Evolutionary conservation across 1,284 basidiomycete species (phyloP).

Genomic region (Trichosporon sp.): DNA sequence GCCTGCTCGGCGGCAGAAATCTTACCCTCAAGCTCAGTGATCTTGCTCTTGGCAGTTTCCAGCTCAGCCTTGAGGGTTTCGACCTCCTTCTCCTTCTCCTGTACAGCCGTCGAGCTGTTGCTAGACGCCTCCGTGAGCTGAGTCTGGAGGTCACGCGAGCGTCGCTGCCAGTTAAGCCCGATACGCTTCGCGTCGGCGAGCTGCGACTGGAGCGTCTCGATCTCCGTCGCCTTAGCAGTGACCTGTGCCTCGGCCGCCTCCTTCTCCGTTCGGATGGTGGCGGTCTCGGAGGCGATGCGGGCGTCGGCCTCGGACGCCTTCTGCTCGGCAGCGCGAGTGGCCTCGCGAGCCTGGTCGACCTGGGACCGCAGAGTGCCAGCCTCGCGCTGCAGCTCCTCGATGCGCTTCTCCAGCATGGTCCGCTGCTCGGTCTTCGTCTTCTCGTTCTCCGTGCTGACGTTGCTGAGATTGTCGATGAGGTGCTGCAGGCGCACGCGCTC

Average conservation of each 20-base stretch:
- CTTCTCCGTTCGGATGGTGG: conserved; percentile 43
- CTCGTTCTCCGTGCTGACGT: conserved; percentile 85
- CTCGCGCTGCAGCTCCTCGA: conserved; percentile 76
- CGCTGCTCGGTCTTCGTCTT: conserved; percentile 77
- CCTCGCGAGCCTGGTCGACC: conserved; percentile 76
- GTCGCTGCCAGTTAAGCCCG: conserved; percentile 49
- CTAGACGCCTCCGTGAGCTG: conserved; percentile 12
- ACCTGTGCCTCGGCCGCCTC: conserved; percentile 44
- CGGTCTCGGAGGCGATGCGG: conserved; percentile 44
- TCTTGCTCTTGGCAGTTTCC: conserved; percentile 37
- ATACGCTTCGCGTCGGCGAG: conserved; percentile 40
- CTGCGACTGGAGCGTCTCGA: conserved; percentile 35
- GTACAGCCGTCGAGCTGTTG: conserved; percentile 20
- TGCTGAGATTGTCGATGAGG: conserved; percentile 82
- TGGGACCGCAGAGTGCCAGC: conserved; percentile 66
- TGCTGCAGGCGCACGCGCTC: conserved; percentile 83
- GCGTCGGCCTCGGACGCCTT: conserved; percentile 40
- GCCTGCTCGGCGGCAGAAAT: conserved; percentile 35
- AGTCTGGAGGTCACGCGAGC: conserved; percentile 34
- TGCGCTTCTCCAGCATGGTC: conserved; percentile 73
- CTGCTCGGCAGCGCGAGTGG: conserved; percentile 60
- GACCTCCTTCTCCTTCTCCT: conserved; percentile 38
- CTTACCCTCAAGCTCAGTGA: conserved; percentile 44
- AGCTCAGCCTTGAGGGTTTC: conserved; percentile 37
- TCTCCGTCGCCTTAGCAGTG: conserved; percentile 36